Evolutionary conservation across 1,284 basidiomycete genomes (phyloP), one percentile per base, ranked within the genome.

Genomic region (Puccinia horiana): DNA sequence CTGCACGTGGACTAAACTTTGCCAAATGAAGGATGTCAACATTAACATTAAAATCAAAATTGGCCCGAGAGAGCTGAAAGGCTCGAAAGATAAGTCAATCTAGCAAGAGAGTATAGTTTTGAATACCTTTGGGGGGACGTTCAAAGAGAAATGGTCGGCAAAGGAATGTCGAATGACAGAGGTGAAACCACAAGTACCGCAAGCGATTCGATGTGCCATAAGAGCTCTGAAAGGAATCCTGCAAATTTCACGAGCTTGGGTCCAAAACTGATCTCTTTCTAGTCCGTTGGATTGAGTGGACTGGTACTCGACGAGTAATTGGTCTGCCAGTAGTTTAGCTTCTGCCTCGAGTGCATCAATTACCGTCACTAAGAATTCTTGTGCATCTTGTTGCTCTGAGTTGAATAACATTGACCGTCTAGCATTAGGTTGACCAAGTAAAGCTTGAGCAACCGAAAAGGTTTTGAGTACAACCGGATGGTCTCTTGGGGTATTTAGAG

Each of bases 361-460:
- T 29, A 97, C 88, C 49, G 96, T 91, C 84, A 95, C 92, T 87
- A 96, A 96, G 32, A 97, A 89, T 86, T 97, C 95, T 85, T 97
- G 95, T 3, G 95, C 95, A 87, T 97, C 95, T 88, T 97, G 95
- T 86, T 97, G 95, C 85, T 96, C 94, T 23, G 93, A 91, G 0
- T 93, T 94, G 82, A 91, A 91, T 85, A 96, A 92, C 84, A 83
- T 14, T 12, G 75, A 65, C 23, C 54, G 49, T 44, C 73, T 35
- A 18, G 52, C 73, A 18, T 40, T 75, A 20, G 73, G 54, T 12
- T 75, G 32, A 18, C 23, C 73, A 23, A 79, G 47, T 44, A 76
- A 49, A 83, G 81, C 44, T 82, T 84, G 42, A 82, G 82, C 75
- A 82, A 81, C 52, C 74, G 40, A 69, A 44, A 69, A 44, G 26